Conservation (phyloP, 31 red algal genomes). For the Asparagopsis taxiformis region DNA sequence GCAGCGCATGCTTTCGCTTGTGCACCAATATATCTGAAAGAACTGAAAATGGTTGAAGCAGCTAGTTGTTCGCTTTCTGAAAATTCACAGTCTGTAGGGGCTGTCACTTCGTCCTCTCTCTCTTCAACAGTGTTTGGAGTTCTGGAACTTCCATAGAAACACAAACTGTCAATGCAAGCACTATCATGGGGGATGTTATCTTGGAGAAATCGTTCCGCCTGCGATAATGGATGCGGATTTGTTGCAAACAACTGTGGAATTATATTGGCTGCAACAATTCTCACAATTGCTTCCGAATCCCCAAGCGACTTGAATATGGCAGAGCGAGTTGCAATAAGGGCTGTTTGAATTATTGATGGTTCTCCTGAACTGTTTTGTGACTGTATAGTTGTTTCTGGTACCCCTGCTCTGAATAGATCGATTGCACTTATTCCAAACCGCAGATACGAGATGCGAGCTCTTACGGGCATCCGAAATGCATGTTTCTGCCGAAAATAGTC, state of each 20-base stretch:
- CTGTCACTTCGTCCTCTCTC: not conserved
- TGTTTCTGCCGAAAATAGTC: conserved; percentile 55
- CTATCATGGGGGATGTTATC: conserved; percentile 22
- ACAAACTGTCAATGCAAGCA: conserved; percentile 9
- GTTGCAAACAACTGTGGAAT: conserved; percentile 2
- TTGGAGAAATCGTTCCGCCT: conserved; percentile 7
- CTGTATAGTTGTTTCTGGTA: no score
- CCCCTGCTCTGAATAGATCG: conserved; percentile 13
- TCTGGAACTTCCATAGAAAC: not conserved
- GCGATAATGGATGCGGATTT: not conserved
- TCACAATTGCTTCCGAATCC: conserved; percentile 22
- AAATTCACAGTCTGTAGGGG: not conserved
- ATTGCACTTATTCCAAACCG: conserved; percentile 37
- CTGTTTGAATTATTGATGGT: conserved; percentile 1
- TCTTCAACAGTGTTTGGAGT: not conserved
- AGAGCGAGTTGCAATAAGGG: not conserved
- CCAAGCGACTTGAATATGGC: conserved; percentile 15
- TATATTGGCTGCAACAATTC: conserved; percentile 8
- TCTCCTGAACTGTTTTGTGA: not conserved
- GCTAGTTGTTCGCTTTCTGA: not conserved
- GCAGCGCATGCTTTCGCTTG: not conserved
- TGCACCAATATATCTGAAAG: not conserved
- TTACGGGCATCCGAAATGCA: conserved; percentile 63
- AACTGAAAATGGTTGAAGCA: not conserved
- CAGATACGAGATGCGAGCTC: conserved; percentile 27